phyloP scores from a whole-genome alignment of 2,329 filamentous ascomycete genomes.

The Fusarium sterilihyphosum region DNA sequence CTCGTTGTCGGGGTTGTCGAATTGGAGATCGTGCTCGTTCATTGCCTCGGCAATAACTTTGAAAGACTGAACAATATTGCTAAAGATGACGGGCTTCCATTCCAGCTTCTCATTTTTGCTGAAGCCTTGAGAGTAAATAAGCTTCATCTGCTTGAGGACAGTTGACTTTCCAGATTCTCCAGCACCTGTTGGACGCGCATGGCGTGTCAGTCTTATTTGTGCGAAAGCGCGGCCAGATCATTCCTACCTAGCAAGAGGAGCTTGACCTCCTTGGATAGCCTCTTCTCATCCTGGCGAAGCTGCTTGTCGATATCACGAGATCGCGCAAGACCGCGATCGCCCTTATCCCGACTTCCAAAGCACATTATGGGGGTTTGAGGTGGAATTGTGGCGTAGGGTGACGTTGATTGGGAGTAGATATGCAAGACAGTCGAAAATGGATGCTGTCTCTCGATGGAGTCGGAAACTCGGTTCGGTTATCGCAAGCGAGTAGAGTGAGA shows the following conservation, averaged over 20 bases:
- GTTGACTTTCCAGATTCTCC: slow-evolving; percentile 94
- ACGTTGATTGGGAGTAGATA: neutral
- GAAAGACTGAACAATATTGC: slow-evolving; percentile 92
- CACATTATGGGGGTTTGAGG: slow-evolving; percentile 61
- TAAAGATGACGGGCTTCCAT: slow-evolving; percentile 95
- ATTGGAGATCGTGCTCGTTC: slow-evolving; percentile 82
- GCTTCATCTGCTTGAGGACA: slow-evolving; percentile 98
- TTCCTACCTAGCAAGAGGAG: slow-evolving; percentile 83
- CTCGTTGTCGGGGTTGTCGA: slow-evolving; percentile 81
- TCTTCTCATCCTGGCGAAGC: slow-evolving; percentile 89
- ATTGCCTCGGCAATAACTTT: slow-evolving; percentile 91
- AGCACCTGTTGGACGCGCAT: slow-evolving; percentile 69
- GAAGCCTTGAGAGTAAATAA: slow-evolving; percentile 95
- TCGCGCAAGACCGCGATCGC: slow-evolving; percentile 61
- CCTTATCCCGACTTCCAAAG: slow-evolving; percentile 67
- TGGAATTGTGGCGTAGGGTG: neutral
- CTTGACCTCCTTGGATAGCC: slow-evolving; percentile 88
- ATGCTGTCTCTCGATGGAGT: neutral
- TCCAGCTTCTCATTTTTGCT: slow-evolving; percentile 89
- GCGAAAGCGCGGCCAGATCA: neutral
- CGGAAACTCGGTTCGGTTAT: neutral
- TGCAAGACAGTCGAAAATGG: neutral
- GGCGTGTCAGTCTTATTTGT: slow-evolving; percentile 21
- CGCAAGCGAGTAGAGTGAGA: slow-evolving; percentile 8
- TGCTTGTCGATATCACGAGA: slow-evolving; percentile 85